A percentile compares a stretch with the other conserved stretches of the same genome.
These are phyloP conservation scores for Stagonosporopsis cucurbitacearum DNA, from an alignment of 2,329 filamentous ascomycete species.

Conservation along the genomic window DNA sequence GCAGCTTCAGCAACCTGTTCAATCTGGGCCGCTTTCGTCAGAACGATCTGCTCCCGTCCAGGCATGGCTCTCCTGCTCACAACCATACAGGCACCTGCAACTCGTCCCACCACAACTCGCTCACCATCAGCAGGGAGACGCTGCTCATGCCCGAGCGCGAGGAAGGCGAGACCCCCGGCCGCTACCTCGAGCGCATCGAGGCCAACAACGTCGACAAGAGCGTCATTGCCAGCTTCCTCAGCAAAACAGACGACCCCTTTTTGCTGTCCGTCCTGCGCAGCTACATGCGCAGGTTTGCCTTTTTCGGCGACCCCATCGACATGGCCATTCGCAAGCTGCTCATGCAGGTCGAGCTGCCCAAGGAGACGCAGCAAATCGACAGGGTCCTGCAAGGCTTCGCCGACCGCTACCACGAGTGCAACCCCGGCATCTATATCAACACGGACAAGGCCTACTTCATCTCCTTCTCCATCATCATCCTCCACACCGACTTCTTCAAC, in stretches of 20 bases:
- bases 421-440: constrained; percentile 89
- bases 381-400: constrained; percentile 92
- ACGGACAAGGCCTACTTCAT: constrained; percentile 98
- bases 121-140: constrained; percentile 76
- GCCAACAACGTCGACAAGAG: constrained; percentile 78
- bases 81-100: constrained; percentile 72
- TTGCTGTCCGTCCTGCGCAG: constrained; percentile 83
- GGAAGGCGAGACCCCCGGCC: constrained; percentile 88
- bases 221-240: constrained; percentile 82
- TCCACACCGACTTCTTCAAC: constrained; percentile 99
- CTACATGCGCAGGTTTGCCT: constrained; percentile 93
- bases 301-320: constrained; percentile 96
- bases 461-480: constrained; percentile 92
- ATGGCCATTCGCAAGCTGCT: constrained; percentile 95
- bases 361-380: constrained; percentile 98
- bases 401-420: constrained; percentile 97
- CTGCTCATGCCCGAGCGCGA: constrained; percentile 75
- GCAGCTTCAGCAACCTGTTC: constrained; percentile 91
- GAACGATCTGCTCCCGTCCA: constrained; percentile 69
- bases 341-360: constrained; percentile 95
- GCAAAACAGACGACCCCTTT: constrained; percentile 86
- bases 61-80: constrained; percentile 65
- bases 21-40: constrained; percentile 79
- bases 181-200: constrained; percentile 85
- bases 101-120: constrained; percentile 81